A percentile compares a stretch with the other conserved stretches of the same genome.
Conservation (phyloP, 2,329 filamentous ascomycete species). For the Lachnellula arida region DNA sequence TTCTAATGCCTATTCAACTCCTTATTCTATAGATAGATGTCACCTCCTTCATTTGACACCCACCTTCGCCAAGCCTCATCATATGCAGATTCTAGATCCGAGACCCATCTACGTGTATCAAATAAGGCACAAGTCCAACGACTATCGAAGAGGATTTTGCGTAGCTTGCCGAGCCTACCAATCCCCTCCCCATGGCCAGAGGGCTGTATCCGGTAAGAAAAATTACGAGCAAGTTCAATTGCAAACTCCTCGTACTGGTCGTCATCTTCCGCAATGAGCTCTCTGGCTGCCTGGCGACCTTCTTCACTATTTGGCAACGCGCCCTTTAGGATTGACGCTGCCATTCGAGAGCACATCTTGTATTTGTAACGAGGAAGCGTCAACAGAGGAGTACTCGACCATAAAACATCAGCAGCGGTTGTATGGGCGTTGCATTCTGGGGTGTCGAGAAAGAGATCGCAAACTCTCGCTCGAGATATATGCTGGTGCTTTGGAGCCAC, state of each 20-base stretch:
- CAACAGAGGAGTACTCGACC: conserved; percentile 90
- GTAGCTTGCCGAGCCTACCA: conserved; percentile 73
- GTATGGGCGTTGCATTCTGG: conserved; percentile 98
- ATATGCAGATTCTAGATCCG: conserved; percentile 84
- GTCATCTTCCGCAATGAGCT: conserved; percentile 75
- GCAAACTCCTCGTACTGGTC: conserved; percentile 80
- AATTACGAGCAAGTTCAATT: conserved; percentile 57
- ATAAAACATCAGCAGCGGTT: conserved; percentile 91
- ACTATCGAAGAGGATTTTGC: conserved; percentile 75
- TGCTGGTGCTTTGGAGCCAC: conserved; percentile 93
- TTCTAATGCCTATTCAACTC: conserved; percentile 4
- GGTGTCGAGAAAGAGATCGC: conserved; percentile 93
- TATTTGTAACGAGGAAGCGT: conserved; percentile 89
- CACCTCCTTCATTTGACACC: conserved; percentile 81
- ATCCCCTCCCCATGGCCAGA: conserved; percentile 47
- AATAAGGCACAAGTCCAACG: conserved; percentile 87
- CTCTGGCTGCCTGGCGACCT: conserved; percentile 62
- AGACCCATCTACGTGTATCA: conserved; percentile 86
- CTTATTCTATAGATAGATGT: conserved; percentile 67
- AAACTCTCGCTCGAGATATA: conserved; percentile 85
- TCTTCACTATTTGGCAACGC: conserved; percentile 69
- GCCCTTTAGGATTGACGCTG: conserved; percentile 86
- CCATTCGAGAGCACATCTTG: conserved; percentile 99
- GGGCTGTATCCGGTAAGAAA: conserved; percentile 51
- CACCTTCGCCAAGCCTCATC: conserved; percentile 83